phyloP scores from a whole-genome alignment of 148 eudicot species.

The Linanthus parryae region DNA sequence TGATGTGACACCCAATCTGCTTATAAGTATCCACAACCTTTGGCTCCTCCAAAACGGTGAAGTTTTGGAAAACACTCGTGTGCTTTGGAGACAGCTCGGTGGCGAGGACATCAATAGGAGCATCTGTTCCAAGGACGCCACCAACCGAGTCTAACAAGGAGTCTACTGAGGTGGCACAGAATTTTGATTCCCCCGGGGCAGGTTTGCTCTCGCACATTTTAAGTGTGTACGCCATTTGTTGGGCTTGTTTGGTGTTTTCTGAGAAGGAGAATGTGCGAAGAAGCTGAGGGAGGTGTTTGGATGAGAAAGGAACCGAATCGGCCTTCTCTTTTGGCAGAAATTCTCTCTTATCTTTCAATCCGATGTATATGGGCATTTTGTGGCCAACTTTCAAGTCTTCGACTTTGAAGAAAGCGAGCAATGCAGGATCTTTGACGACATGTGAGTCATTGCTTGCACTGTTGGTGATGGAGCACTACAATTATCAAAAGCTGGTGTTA shows the following conservation, averaged over 20 bases:
- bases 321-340: conserved; percentile 46
- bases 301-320: conserved; percentile 54
- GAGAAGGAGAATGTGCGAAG: conserved; percentile 31
- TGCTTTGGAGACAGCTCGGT: neutral
- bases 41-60: conserved; percentile 25
- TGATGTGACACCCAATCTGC: conserved; percentile 47
- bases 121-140: conserved; percentile 16
- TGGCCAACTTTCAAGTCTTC: conserved; percentile 39
- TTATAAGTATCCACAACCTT: conserved; percentile 27
- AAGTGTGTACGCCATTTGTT: conserved; percentile 33
- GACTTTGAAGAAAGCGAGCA: conserved; percentile 39
- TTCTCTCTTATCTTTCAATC: conserved; percentile 25
- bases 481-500: too few species aligned
- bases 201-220: conserved; percentile 33
- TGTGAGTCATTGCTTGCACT: too few species aligned
- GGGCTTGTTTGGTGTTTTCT: conserved; percentile 35
- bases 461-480: too few species aligned
- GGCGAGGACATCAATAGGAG: conserved; percentile 28
- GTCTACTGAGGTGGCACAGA: conserved; percentile 45
- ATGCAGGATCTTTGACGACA: conserved; percentile 33
- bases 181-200: conserved; percentile 27
- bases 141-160: conserved; percentile 35
- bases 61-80: conserved; percentile 16
- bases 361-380: conserved; percentile 38
- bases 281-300: conserved; percentile 28